Conservation (phyloP, 306 rosid genomes). For the Rosa chinensis region DNA sequence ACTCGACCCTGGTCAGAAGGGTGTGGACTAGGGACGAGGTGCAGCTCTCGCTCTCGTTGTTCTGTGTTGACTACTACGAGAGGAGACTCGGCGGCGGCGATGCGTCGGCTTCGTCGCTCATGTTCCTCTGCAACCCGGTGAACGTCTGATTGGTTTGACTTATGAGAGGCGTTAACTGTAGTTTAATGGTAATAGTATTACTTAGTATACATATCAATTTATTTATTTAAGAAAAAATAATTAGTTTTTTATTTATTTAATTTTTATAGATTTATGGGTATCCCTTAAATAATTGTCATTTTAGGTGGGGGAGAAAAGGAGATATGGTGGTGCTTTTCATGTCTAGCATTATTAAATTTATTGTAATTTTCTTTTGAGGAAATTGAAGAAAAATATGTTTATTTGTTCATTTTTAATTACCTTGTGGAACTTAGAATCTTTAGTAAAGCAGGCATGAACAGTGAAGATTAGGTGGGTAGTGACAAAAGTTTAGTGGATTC, state of each 20-base stretch:
- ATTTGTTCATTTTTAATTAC: not conserved
- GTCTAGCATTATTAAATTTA: not conserved
- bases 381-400: not conserved
- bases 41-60: constrained; percentile 85
- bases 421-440: constrained; percentile 27
- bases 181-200: not conserved
- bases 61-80: constrained; percentile 68
- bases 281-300: not conserved
- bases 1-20: constrained; percentile 50
- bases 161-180: not conserved
- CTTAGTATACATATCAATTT: constrained; percentile 16
- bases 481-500: constrained; percentile 27
- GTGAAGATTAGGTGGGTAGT: constrained; percentile 9
- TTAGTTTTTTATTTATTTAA: not conserved
- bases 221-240: not conserved
- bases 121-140: constrained; percentile 54
- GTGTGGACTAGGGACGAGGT: constrained; percentile 72
- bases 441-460: constrained; percentile 16
- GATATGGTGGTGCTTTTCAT: not conserved
- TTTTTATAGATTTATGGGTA: not conserved
- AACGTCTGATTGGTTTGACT: constrained; percentile 40
- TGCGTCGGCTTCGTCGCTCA: constrained; percentile 49
- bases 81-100: constrained; percentile 33
- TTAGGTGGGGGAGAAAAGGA: not conserved
- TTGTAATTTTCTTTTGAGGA: not conserved